phyloP scores from a whole-genome alignment of 2,329 filamentous ascomycete species.

The Lasiodiplodia sp. region DNA sequence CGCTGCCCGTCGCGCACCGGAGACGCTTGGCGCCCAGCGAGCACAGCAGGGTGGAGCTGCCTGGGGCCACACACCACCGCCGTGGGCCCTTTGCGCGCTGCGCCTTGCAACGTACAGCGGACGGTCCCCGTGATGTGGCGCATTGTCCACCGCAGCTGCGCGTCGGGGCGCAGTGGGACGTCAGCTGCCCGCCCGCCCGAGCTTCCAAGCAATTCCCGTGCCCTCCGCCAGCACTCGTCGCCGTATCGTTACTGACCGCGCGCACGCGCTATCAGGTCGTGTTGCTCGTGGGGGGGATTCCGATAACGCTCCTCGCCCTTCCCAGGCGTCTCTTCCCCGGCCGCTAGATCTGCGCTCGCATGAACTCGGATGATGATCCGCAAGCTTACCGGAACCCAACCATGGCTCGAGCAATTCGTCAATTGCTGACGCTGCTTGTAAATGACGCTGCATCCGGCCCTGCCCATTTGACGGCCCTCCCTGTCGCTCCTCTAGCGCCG shows the following conservation, averaged over 20 bases:
- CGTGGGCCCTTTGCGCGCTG: slow-evolving; percentile 14
- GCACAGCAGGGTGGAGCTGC: slow-evolving; percentile 24
- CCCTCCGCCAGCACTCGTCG: neutral
- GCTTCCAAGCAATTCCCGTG: neutral
- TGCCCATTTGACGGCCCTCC: slow-evolving; percentile 12
- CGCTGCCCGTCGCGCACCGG: slow-evolving; percentile 10
- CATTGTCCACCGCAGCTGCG: slow-evolving; percentile 25
- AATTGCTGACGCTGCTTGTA: slow-evolving; percentile 7
- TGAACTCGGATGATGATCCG: slow-evolving; percentile 24
- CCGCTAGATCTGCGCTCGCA: slow-evolving; percentile 21
- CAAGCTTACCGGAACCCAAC: slow-evolving; percentile 24
- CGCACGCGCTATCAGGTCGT: slow-evolving; percentile 7
- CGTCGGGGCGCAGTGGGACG: slow-evolving; percentile 27
- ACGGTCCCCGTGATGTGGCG: slow-evolving; percentile 24
- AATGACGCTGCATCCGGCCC: slow-evolving; percentile 14
- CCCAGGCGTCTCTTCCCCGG: slow-evolving; percentile 1
- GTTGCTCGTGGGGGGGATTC: neutral
- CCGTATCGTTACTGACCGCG: neutral
- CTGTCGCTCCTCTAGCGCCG: slow-evolving; percentile 5
- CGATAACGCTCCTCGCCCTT: slow-evolving; percentile 18
- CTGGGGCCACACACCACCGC: slow-evolving; percentile 8
- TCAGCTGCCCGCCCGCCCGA: slow-evolving; percentile 23
- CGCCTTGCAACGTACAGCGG: slow-evolving; percentile 24
- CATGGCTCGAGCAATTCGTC: slow-evolving; percentile 21
- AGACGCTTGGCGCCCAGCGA: slow-evolving; percentile 22